phyloP scores from a whole-genome alignment of 331 rosid species.

The Cydonia oblonga region DNA sequence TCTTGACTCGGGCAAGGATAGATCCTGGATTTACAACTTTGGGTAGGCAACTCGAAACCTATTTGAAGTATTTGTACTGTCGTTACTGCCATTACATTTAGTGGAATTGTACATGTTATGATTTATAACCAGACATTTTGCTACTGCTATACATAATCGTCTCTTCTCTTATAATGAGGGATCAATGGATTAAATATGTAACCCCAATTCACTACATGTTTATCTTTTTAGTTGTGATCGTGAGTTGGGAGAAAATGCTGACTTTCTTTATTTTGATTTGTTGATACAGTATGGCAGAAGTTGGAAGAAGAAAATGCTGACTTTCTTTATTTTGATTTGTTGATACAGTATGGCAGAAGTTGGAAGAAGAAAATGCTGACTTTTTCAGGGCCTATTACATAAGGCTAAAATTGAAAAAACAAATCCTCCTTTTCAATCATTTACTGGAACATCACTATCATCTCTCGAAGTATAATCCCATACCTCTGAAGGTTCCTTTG shows the following conservation, averaged over 20 bases:
- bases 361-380: slow-evolving; percentile 97
- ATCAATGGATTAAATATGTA: neutral
- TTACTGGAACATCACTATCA: slow-evolving; percentile 85
- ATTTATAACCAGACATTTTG: too few relatives aligned
- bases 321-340: slow-evolving; percentile 6
- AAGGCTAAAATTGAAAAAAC: slow-evolving; percentile 85
- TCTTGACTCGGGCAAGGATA: slow-evolving; percentile 90
- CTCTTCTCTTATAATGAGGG: neutral
- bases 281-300: slow-evolving; percentile 89
- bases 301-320: slow-evolving; percentile 89
- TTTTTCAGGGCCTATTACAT: slow-evolving; percentile 93
- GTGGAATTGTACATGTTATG: too few relatives aligned
- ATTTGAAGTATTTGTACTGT: neutral
- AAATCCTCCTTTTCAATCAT: slow-evolving; percentile 78
- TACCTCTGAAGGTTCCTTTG: slow-evolving; percentile 83
- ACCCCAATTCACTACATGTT: neutral
- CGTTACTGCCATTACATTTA: neutral
- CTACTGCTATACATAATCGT: too few relatives aligned
- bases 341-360: slow-evolving; percentile 90
- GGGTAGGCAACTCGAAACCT: slow-evolving; percentile 47
- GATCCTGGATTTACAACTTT: slow-evolving; percentile 96
- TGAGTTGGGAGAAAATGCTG: neutral
- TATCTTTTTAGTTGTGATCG: neutral
- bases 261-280: slow-evolving; percentile 2
- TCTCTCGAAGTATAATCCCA: slow-evolving; percentile 60